phyloP scores from a whole-genome alignment of 2,329 filamentous ascomycete species.

The Aspergillus costaricaensis region DNA sequence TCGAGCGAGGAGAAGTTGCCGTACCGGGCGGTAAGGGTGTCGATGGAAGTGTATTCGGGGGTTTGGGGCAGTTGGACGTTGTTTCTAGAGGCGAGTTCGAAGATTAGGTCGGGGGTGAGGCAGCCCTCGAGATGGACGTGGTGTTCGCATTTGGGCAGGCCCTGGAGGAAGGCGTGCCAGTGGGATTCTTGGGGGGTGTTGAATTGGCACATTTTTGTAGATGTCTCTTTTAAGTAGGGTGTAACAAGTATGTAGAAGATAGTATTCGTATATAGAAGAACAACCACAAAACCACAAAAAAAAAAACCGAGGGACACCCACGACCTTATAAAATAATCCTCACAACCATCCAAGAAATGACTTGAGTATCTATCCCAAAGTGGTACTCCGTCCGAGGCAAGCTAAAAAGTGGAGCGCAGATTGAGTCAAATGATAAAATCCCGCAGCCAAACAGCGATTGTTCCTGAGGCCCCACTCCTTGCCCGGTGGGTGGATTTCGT shows the following conservation, averaged over 20 bases:
- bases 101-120: constrained; percentile 69
- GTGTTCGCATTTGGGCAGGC: constrained; percentile 78
- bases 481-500: background rate
- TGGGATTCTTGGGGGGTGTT: constrained; percentile 14
- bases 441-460: background rate
- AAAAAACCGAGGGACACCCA: too few relatives aligned
- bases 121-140: constrained; percentile 80
- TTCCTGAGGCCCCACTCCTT: background rate
- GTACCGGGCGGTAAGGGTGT: constrained; percentile 65
- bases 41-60: constrained; percentile 62
- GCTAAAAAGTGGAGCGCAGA: background rate
- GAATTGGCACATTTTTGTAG: constrained; percentile 56
- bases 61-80: constrained; percentile 59
- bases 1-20: constrained; percentile 68
- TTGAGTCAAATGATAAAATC: too few relatives aligned
- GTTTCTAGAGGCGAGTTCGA: constrained; percentile 68
- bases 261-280: background rate
- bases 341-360: too few relatives aligned
- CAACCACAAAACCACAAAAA: background rate
- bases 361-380: too few relatives aligned
- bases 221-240: background rate
- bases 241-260: background rate
- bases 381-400: too few relatives aligned
- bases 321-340: too few relatives aligned
- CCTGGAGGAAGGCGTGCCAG: constrained; percentile 61